Evolutionary conservation across 1,139 yeast genomes (phyloP), one percentile per base, ranked within the genome.

Genomic region (Diutina ranongensis): DNA sequence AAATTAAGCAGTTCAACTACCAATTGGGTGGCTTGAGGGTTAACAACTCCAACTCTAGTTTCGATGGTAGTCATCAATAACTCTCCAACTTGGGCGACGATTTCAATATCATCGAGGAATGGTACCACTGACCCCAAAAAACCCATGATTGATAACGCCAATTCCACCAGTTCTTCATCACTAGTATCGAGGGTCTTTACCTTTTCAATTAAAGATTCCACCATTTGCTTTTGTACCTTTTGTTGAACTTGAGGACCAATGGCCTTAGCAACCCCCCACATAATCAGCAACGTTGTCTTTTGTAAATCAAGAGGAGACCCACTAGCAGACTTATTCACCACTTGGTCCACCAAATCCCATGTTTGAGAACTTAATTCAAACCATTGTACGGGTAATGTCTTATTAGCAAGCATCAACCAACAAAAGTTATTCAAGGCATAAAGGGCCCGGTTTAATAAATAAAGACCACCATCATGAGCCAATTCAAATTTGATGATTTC

Each of bases 371-470:
- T 57, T 35, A 52, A 53, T 25, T 54, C 60, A 49, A 51, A 64
- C 72, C 76, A 71, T 40, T 52, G 57, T 2, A 62, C 60, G 1
- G 75, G 69, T n/a, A 69, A 52, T 3, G 57, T 38, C 42, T 61
- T 59, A 49, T 59, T 51, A 36, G 68, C 57, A 35, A 68, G 56
- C 51, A 72, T 58, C 42, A 79, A 64, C 82, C 87, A 79, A 33
- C 75, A 58, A 47, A 80, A 59, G 54, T 89, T 89, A 60, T 86
- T 87, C 57, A 87, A 68, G 15, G 85, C 78, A 16, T 77, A 71
- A 46, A 85, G 63, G 2, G 80, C 70, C 53, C 83, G 76, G 22
- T 76, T 68, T 28, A 72, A 59, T 48, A 78, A 68, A 41, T 64
- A 65, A 7, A 69, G 54, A 3, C 53, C 48, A 15, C 57, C 55